Percentiles rank a stretch among this genome's conserved stretches.
These are phyloP conservation scores for Backusella westeae DNA, from an alignment of 192 early-diverging fungal genomes.

Conservation along the genomic window DNA sequence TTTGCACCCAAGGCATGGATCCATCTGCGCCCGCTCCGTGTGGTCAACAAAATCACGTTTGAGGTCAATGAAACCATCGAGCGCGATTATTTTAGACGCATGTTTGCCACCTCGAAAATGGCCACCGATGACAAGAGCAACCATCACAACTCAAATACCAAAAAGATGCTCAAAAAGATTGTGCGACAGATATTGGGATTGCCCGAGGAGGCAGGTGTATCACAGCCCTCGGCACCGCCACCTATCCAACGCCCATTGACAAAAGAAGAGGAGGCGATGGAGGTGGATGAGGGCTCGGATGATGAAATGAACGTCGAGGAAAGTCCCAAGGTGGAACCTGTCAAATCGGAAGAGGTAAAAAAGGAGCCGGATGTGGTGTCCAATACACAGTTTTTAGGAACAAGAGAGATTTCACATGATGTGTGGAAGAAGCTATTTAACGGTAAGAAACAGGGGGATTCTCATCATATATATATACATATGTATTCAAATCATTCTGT, in stretches of 20 bases:
- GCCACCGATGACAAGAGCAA: slow-evolving; percentile 15
- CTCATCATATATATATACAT: background rate
- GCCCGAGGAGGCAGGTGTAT: background rate
- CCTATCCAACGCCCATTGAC: background rate
- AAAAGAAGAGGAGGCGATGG: slow-evolving; percentile 16
- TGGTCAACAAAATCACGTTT: slow-evolving; percentile 19
- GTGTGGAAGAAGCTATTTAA: slow-evolving; percentile 30
- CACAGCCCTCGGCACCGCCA: no score
- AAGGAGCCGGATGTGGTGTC: slow-evolving; percentile 1
- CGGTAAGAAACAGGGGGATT: slow-evolving; percentile 15
- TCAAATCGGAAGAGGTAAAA: background rate
- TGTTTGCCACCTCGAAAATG: slow-evolving; percentile 32
- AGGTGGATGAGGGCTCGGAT: slow-evolving; percentile 9
- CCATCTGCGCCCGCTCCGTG: slow-evolving; percentile 21
- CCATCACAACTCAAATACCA: slow-evolving; percentile 19
- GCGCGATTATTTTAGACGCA: slow-evolving; percentile 27
- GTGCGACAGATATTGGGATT: slow-evolving; percentile 24
- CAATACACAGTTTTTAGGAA: background rate
- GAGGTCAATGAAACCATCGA: slow-evolving; percentile 29
- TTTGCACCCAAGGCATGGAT: slow-evolving; percentile 30
- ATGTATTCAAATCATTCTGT: background rate
- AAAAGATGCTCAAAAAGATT: slow-evolving; percentile 19
- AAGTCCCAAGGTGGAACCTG: background rate
- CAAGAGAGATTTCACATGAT: slow-evolving; percentile 21
- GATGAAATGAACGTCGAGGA: slow-evolving; percentile 3